Base-by-base conservation (phyloP, 768 basidiomycete genomes). In the Xerocomellus dryophilus region DNA sequence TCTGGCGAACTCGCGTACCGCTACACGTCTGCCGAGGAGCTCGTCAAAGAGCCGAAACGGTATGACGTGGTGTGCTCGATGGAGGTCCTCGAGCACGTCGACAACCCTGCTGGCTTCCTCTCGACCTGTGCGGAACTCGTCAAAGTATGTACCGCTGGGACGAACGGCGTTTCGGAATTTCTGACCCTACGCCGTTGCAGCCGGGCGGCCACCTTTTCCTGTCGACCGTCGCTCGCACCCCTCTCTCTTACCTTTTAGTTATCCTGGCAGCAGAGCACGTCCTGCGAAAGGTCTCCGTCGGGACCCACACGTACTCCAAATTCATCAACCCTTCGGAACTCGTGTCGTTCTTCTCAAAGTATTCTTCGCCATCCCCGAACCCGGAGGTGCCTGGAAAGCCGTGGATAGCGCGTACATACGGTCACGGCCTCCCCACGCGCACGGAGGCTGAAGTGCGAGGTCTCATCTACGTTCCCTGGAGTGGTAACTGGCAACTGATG, bases 31-130 rank as follows among this genome's bases (percentile, higher is more conserved):
- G 92, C 88, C 0, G 94, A 98, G 66, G 77, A 77, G 1, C 78
- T 99, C 4, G 71, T 90, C 27, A 65, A 78, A 11, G 83, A 84
- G 5, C 68, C 80, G 14, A 78, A 78, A 61, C 82, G 82, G 47
- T 98, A 87, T 66, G 96, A 98, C 67, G 81, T 94, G 18, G 94
- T 99, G 14, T 97, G 93, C 67, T 90, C 94, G 10, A 92, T 98
- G 92, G 97, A 99, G 70, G 96, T 99, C 8, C 67, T 99, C 29
- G 97, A 99, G 73, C 97, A 99, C 65, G 97, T 99, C 47, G 90
- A 97, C 66, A 87, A 96, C 64, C 95, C 97, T 1, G 77, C 82
- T 7, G 78, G 79, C 7, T 99, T 99, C 70, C 78, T 99, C 45
- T 76, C 81, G 27, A 83, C 86, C 36, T 88, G 93, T 60, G 89